Percentiles rank a stretch among this genome's conserved stretches.
Evolutionary conservation across 2,329 filamentous ascomycete genomes (phyloP).

Genomic region (Lasiodiplodia sp.): DNA sequence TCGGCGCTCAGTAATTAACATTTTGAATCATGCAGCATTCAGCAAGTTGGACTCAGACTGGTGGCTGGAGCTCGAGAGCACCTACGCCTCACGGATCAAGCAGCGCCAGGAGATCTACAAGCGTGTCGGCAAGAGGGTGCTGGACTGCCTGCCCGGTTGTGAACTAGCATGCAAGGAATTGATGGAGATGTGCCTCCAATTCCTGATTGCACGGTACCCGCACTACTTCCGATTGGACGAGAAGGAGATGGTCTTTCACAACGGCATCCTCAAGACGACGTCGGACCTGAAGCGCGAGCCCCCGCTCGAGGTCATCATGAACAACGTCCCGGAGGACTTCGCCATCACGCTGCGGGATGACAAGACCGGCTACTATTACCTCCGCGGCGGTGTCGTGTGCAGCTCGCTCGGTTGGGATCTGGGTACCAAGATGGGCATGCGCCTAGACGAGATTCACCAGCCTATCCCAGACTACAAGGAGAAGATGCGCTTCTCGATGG

Average conservation of each 20-base stretch:
- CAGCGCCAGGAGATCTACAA: constrained; percentile 72
- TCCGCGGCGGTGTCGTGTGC: constrained; percentile 80
- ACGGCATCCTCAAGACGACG: constrained; percentile 69
- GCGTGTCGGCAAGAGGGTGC: constrained; percentile 68
- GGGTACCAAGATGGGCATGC: constrained; percentile 73
- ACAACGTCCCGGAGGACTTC: constrained; percentile 87
- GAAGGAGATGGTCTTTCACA: constrained; percentile 67
- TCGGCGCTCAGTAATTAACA: fast-evolving
- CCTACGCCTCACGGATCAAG: constrained; percentile 71
- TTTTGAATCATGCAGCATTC: constrained; percentile 65
- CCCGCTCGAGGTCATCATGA: constrained; percentile 73
- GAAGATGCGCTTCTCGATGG: constrained; percentile 89
- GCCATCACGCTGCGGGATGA: constrained; percentile 77
- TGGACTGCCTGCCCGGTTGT: constrained; percentile 74
- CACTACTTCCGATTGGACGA: constrained; percentile 70
- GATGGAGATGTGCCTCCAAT: constrained; percentile 86
- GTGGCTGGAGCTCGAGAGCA: constrained; percentile 87
- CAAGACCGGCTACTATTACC: constrained; percentile 73
- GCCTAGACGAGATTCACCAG: constrained; percentile 74
- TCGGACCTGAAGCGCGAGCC: constrained; percentile 67
- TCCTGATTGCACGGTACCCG: constrained; percentile 79
- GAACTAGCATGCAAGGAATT: constrained; percentile 83
- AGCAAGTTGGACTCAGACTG: constrained; percentile 81
- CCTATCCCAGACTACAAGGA: constrained; percentile 83
- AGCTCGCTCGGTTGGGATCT: constrained; percentile 83